phyloP scores from a whole-genome alignment of 257 asterid species.

The Fraxinus pennsylvanica region DNA sequence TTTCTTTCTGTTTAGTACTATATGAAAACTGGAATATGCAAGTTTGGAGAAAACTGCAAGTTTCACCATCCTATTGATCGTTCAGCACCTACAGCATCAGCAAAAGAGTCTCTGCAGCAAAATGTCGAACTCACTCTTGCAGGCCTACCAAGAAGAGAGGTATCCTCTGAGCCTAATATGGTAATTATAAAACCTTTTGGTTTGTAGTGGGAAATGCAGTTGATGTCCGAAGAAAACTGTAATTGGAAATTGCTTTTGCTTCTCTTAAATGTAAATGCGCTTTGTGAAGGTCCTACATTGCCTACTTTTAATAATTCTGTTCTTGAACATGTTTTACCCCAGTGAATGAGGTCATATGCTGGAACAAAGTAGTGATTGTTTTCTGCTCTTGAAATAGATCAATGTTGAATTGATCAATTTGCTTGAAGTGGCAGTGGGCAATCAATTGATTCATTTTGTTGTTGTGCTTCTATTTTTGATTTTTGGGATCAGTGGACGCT shows the following conservation, averaged over 20 bases:
- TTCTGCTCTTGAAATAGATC: slow-evolving; percentile 5
- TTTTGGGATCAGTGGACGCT: not conserved
- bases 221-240: not conserved
- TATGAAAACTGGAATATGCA: slow-evolving; percentile 94
- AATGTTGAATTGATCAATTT: slow-evolving; percentile 7
- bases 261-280: not conserved
- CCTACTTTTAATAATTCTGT: not conserved
- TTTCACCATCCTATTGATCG: slow-evolving; percentile 91
- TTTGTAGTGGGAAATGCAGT: not conserved
- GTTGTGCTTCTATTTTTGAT: slow-evolving; percentile 8
- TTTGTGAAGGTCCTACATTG: not conserved
- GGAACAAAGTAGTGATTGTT: not conserved
- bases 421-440: slow-evolving; percentile 5
- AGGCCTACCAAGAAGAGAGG: slow-evolving; percentile 98
- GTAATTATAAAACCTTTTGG: not conserved
- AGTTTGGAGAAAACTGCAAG: slow-evolving; percentile 76
- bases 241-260: not conserved
- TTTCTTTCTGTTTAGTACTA: slow-evolving; percentile 52
- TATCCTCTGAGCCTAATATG: slow-evolving; percentile 28
- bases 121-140: slow-evolving; percentile 81
- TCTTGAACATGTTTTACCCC: not conserved
- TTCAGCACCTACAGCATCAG: slow-evolving; percentile 42
- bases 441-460: slow-evolving; percentile 15
- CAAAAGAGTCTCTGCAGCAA: slow-evolving; percentile 46
- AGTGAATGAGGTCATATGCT: slow-evolving; percentile 1